These are phyloP conservation scores for Musa schizocarpa DNA, from an alignment of 176 grass and related monocot genomes.

Conservation along the genomic window DNA sequence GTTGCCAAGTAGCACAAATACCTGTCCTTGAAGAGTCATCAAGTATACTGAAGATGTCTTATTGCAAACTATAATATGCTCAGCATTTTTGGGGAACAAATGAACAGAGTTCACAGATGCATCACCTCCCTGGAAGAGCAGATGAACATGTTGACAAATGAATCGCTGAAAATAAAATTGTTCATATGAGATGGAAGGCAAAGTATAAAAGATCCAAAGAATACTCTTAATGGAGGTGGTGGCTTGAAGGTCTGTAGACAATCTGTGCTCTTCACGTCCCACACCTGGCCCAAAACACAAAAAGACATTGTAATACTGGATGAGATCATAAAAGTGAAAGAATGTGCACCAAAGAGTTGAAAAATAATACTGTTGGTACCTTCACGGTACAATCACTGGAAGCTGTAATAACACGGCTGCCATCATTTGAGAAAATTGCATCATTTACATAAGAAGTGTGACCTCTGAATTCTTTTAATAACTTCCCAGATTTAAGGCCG, in stretches of 20 bases:
- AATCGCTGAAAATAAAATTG: not conserved
- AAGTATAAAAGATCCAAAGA: slow-evolving; percentile 5
- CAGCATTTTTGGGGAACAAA: slow-evolving; percentile 84
- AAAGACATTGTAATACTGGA: not conserved
- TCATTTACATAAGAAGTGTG: slow-evolving; percentile 85
- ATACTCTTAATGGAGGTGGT: slow-evolving; percentile 86
- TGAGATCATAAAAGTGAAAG: not conserved
- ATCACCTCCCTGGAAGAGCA: slow-evolving; percentile 71
- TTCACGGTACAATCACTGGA: slow-evolving; percentile 96
- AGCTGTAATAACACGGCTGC: slow-evolving; percentile 85
- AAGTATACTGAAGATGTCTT: slow-evolving; percentile 87
- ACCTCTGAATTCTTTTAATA: slow-evolving; percentile 97
- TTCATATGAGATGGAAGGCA: slow-evolving; percentile 19
- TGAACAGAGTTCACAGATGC: slow-evolving; percentile 86
- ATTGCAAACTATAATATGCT: slow-evolving; percentile 95
- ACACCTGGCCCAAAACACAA: slow-evolving; percentile 43
- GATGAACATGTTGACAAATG: not conserved
- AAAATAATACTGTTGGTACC: slow-evolving; percentile 36
- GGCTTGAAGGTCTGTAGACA: slow-evolving; percentile 95
- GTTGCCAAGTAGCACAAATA: slow-evolving; percentile 6
- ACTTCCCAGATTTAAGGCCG: slow-evolving; percentile 94
- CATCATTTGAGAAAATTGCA: slow-evolving; percentile 89
- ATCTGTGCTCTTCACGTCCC: slow-evolving; percentile 97
- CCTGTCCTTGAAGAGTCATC: slow-evolving; percentile 97
- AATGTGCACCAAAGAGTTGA: slow-evolving; percentile 9